Conservation (phyloP, 257 asterid genomes). For the Solanum piurae region DNA sequence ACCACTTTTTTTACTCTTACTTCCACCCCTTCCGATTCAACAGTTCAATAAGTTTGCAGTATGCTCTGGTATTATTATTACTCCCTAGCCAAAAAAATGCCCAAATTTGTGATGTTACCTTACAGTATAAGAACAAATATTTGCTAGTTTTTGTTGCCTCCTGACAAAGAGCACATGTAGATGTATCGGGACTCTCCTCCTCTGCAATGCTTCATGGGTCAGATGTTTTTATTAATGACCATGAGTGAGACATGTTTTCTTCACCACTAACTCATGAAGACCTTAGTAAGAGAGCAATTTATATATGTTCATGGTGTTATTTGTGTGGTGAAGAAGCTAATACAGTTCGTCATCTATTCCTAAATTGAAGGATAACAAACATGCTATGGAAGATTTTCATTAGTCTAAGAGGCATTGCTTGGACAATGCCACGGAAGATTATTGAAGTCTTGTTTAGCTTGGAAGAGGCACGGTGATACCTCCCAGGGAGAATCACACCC, state of each 20-base stretch:
- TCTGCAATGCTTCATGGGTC: background rate
- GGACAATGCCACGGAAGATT: background rate
- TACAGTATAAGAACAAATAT: background rate
- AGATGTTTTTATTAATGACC: too few relatives aligned
- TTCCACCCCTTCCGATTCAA: background rate
- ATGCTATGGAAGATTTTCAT: background rate
- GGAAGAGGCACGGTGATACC: background rate
- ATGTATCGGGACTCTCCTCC: background rate
- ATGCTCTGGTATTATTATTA: background rate
- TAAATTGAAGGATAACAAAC: background rate
- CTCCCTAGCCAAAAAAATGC: background rate
- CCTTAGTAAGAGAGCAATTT: background rate
- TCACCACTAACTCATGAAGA: background rate
- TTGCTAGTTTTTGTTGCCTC: background rate
- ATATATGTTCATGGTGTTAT: background rate
- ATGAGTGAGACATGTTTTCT: background rate
- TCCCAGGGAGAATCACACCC: background rate
- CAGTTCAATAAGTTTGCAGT: background rate
- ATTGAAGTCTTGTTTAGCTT: background rate
- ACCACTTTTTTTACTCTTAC: background rate
- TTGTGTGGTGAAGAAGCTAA: background rate
- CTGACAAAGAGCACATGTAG: background rate
- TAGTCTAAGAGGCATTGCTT: background rate
- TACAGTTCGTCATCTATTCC: background rate
- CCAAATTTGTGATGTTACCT: background rate